Evolutionary conservation across 129 eudicot genomes (phyloP), one percentile per base, ranked within the genome.

Genomic region (Saussurea involucrata): DNA sequence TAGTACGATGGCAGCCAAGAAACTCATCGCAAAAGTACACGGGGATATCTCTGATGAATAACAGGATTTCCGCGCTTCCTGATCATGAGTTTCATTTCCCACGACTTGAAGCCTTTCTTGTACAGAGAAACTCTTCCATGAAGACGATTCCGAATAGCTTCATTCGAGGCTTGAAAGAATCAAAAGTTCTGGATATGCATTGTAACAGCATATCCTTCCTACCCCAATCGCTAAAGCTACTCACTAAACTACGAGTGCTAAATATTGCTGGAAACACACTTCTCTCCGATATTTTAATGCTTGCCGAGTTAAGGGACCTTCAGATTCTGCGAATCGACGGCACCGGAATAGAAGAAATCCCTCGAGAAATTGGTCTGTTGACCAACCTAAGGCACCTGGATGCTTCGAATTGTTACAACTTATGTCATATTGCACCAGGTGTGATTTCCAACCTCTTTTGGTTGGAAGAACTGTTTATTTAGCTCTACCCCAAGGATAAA

Each of bases 361-460:
- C 78, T 10, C n/a, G n/a, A 24, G 33, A 34, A 20, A 60, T 74
- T 74, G 78, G 69, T 21, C 33, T 21, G 13, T 60, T 74, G 69
- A 63, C 31, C 13, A 63, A 63, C 10, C 67, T 63, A 4, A 21
- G 31, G 29, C 68, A 21, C 25, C 32, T 63, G 29, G 68, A 63
- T 13, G 42, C 12, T 63, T 10, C 9, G 29, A 13, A 17, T 20
- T 63, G 13, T 21, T 29, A 21, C 42, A 34, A 34, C 42, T 34
- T 10, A 63, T 63, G 68, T 63, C 68, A 63, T 8, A 22, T 63
- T 10, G 31, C 29, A 5, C 15, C 9, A 4, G 32, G 32, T 21
- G 68, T 63, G 3, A 5, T 63, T 8, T 63, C 68, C 13, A 22
- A 15, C 31, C 68, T 63, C 31, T 2, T 27, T 27, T 27, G 29